A percentile compares a stretch with the other conserved stretches of the same genome.
phyloP scores from a whole-genome alignment of 1,284 basidiomycete genomes.

The Boletellus sp. region DNA sequence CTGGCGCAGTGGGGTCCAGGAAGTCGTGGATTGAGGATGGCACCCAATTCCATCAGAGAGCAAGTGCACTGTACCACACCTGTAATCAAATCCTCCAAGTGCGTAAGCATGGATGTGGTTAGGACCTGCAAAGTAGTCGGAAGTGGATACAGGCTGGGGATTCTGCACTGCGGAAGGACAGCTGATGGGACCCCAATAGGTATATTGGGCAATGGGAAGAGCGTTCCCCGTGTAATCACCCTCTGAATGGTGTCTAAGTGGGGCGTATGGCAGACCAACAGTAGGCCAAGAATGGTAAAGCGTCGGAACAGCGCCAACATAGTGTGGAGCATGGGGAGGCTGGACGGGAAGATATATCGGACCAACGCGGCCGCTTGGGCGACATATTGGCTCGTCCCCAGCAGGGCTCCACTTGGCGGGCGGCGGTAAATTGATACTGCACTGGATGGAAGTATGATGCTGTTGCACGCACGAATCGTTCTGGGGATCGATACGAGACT shows the following conservation, averaged over 20 bases:
- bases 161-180: constrained; percentile 41
- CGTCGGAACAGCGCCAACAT: constrained; percentile 25
- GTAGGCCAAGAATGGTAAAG: constrained; percentile 42
- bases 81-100: constrained; percentile 52
- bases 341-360: constrained; percentile 66
- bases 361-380: constrained; percentile 45
- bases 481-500: constrained; percentile 1
- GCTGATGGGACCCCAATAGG: constrained; percentile 39
- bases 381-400: constrained; percentile 67
- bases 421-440: constrained; percentile 52
- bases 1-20: constrained; percentile 41
- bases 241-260: constrained; percentile 20
- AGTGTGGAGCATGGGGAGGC: constrained; percentile 38
- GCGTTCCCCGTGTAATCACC: constrained; percentile 17
- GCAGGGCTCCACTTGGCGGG: constrained; percentile 78
- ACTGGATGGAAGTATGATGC: constrained; percentile 27
- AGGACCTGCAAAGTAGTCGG: constrained; percentile 44
- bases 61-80: constrained; percentile 44
- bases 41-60: constrained; percentile 40
- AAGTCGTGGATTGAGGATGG: constrained; percentile 35
- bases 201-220: constrained; percentile 32
- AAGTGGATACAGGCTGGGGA: constrained; percentile 55
- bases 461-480: constrained; percentile 1
- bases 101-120: constrained; percentile 61
- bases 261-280: constrained; percentile 30